phyloP scores from a whole-genome alignment of 2,329 filamentous ascomycete species.

The Cladobotryum mycophilum region DNA sequence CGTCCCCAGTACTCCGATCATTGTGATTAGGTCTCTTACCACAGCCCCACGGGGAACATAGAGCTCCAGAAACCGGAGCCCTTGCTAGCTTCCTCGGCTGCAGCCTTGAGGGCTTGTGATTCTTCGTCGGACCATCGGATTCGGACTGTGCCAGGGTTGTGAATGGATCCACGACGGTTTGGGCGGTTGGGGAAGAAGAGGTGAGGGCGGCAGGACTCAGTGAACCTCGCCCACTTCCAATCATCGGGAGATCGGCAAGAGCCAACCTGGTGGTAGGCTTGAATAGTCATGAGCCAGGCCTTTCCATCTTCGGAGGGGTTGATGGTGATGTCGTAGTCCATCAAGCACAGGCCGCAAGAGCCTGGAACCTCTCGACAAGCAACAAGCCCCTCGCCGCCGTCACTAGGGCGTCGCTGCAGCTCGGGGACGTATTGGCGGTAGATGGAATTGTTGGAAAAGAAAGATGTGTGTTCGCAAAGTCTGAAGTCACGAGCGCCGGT shows the following conservation, averaged over 20 bases:
- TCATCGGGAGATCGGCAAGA: conserved; percentile 17
- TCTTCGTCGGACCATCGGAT: conserved; percentile 13
- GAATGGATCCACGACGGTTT: conserved; percentile 16
- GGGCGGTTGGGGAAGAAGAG: conserved; percentile 18
- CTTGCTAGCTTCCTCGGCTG: background rate
- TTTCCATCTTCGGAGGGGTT: conserved; percentile 2
- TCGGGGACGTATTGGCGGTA: conserved; percentile 17
- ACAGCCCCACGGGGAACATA: background rate
- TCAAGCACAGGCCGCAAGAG: conserved; percentile 19
- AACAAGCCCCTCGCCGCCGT: conserved; percentile 9
- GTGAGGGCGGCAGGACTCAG: conserved; percentile 15
- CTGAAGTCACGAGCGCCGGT: conserved; percentile 17
- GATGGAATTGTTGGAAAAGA: conserved; percentile 14
- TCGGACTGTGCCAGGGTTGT: conserved; percentile 14
- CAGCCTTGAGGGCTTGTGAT: conserved; percentile 1
- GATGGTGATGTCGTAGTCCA: conserved; percentile 20
- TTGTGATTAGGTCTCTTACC: conserved; percentile 1
- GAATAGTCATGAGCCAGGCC: conserved; percentile 13
- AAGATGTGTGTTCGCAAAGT: conserved; percentile 18
- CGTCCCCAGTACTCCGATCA: background rate
- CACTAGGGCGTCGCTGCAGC: conserved; percentile 11
- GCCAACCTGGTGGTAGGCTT: conserved; percentile 17
- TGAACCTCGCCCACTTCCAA: conserved; percentile 23
- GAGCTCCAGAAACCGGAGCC: background rate
- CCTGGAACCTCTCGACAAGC: conserved; percentile 14